Percentiles rank a stretch among this genome's conserved stretches.
These are phyloP conservation scores for Neurospora cerealis DNA, from an alignment of 495 filamentous ascomycete genomes.

Conservation along the genomic window DNA sequence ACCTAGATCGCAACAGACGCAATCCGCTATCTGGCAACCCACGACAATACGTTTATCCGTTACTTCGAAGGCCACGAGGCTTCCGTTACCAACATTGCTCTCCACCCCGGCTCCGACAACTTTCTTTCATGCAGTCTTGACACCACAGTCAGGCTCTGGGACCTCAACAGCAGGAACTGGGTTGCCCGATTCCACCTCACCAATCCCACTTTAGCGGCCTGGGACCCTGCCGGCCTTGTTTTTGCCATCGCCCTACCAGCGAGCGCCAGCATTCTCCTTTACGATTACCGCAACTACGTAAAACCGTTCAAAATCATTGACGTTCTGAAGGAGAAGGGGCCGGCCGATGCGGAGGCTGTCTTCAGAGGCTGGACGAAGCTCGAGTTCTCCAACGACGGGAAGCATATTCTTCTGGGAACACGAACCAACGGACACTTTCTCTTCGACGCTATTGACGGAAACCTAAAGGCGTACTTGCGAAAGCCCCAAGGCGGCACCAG, in stretches of 20 bases:
- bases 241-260: slow-evolving; percentile 83
- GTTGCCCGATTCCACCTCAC: slow-evolving; percentile 68
- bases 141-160: slow-evolving; percentile 82
- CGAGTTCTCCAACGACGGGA: slow-evolving; percentile 92
- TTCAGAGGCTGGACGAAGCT: slow-evolving; percentile 71
- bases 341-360: slow-evolving; percentile 20
- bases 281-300: slow-evolving; percentile 88
- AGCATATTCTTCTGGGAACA: slow-evolving; percentile 71
- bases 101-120: slow-evolving; percentile 67
- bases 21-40: slow-evolving; percentile 82
- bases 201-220: slow-evolving; percentile 72
- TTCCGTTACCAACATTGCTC: slow-evolving; percentile 67
- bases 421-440: slow-evolving; percentile 74
- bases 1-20: slow-evolving; percentile 46
- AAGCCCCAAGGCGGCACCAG: slow-evolving; percentile 31
- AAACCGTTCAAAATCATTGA: slow-evolving; percentile 89
- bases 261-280: slow-evolving; percentile 69
- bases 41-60: slow-evolving; percentile 88
- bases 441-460: slow-evolving; percentile 80
- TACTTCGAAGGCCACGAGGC: slow-evolving; percentile 88
- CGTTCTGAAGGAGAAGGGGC: slow-evolving; percentile 37
- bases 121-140: slow-evolving; percentile 89
- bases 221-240: slow-evolving; percentile 79
- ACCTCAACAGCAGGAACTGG: slow-evolving; percentile 59
- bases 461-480: slow-evolving; percentile 53